Conservation (phyloP, 1,284 basidiomycete genomes). For the Ganoderma sinense region DNA sequence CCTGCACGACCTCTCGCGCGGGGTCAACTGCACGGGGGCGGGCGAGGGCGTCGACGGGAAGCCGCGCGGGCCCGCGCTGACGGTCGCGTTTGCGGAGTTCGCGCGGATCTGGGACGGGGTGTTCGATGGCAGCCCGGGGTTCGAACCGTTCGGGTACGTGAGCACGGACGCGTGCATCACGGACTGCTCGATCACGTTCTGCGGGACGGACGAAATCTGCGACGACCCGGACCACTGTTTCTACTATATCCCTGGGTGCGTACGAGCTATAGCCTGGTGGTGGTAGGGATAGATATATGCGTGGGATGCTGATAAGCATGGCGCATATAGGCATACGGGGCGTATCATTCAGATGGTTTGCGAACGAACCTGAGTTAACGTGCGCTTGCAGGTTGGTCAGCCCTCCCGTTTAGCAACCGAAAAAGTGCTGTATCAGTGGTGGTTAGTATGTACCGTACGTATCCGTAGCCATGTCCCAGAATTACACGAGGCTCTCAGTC, state of each 20-base stretch:
- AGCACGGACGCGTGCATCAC: slow-evolving; percentile 38
- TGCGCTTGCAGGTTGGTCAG: too few relatives aligned
- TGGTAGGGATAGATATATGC: too few relatives aligned
- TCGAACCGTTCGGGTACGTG: slow-evolving; percentile 42
- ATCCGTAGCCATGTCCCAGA: too few relatives aligned
- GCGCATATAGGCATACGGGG: too few relatives aligned
- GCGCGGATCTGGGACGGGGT: slow-evolving; percentile 42
- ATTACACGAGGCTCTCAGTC: too few relatives aligned
- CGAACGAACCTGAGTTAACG: too few relatives aligned
- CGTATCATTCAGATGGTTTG: too few relatives aligned
- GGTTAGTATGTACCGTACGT: too few relatives aligned
- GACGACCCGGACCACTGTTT: slow-evolving; percentile 56
- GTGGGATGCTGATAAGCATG: too few relatives aligned
- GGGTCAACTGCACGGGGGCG: slow-evolving; percentile 16
- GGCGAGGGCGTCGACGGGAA: slow-evolving; percentile 6
- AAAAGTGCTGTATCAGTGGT: too few relatives aligned
- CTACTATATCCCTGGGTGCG: slow-evolving; percentile 59
- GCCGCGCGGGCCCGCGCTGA: slow-evolving; percentile 17
- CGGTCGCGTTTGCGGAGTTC: slow-evolving; percentile 40
- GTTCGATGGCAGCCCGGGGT: slow-evolving; percentile 39
- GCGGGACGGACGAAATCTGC: slow-evolving; percentile 34
- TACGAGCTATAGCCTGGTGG: too few relatives aligned
- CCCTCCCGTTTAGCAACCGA: too few relatives aligned
- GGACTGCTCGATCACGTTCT: slow-evolving; percentile 28
- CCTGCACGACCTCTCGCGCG: slow-evolving; percentile 31